These are phyloP conservation scores for Neonectria magnoliae DNA, from an alignment of 2,329 filamentous ascomycete genomes.

Conservation along the genomic window DNA sequence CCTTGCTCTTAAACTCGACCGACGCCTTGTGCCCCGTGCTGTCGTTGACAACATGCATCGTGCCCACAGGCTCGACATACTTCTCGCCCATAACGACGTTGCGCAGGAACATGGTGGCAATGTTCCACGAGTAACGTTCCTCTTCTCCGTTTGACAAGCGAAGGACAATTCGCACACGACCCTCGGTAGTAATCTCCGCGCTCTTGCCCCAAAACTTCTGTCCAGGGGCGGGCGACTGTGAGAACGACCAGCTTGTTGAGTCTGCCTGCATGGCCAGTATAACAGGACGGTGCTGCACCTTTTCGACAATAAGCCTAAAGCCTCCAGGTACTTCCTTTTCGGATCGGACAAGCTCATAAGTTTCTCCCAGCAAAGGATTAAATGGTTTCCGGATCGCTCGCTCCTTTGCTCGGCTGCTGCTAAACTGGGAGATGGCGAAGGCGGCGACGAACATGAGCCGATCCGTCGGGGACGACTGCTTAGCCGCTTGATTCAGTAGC, in stretches of 20 bases:
- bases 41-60: slow-evolving; percentile 87
- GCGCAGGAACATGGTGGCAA: slow-evolving; percentile 88
- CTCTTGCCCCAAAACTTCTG: slow-evolving; percentile 99
- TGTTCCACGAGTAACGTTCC: slow-evolving; percentile 88
- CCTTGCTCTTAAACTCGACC: slow-evolving; percentile 92
- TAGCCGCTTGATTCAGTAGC: slow-evolving; percentile 79
- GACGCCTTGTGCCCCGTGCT: slow-evolving; percentile 82
- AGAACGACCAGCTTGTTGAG: slow-evolving; percentile 82
- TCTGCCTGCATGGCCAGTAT: slow-evolving; percentile 95
- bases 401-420: slow-evolving; percentile 84
- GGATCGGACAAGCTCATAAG: slow-evolving; percentile 89
- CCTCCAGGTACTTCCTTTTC: slow-evolving; percentile 77
- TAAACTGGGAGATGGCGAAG: slow-evolving; percentile 90
- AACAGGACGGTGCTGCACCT: slow-evolving; percentile 92
- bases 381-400: slow-evolving; percentile 95
- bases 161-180: slow-evolving; percentile 81
- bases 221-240: slow-evolving; percentile 86
- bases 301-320: slow-evolving; percentile 93
- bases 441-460: slow-evolving; percentile 87
- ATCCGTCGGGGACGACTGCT: slow-evolving; percentile 68
- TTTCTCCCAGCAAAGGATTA: slow-evolving; percentile 96
- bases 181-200: slow-evolving; percentile 92
- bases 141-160: slow-evolving; percentile 72
- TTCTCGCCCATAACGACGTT: slow-evolving; percentile 99
- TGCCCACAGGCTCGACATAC: slow-evolving; percentile 94